phyloP scores from a whole-genome alignment of 331 rosid genomes.

The Acacia concinna region DNA sequence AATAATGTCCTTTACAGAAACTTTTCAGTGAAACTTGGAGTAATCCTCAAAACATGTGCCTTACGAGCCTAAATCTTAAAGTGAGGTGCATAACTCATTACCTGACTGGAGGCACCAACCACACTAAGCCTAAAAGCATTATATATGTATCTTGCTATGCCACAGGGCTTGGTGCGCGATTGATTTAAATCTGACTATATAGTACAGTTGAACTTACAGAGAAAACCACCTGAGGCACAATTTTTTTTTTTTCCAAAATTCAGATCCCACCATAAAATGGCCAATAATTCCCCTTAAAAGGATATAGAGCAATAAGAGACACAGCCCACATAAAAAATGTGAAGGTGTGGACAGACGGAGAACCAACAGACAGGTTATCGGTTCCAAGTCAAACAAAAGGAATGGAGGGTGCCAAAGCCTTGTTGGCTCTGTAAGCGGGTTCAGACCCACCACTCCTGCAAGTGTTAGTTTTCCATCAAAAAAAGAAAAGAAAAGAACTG shows the following conservation, averaged over 20 bases:
- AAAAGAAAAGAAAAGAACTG: neutral
- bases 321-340: neutral
- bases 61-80: neutral
- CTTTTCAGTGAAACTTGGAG: neutral
- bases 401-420: neutral
- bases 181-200: neutral
- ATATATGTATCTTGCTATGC: neutral
- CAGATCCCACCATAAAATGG: neutral
- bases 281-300: neutral
- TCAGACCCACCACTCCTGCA: neutral
- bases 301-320: neutral
- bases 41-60: neutral
- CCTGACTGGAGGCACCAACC: neutral
- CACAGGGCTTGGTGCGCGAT: neutral
- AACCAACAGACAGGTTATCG: neutral
- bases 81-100: neutral
- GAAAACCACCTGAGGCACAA: neutral
- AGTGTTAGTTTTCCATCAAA: neutral
- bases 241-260: too few relatives aligned
- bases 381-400: constrained; percentile 4
- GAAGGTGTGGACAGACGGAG: constrained; percentile 8
- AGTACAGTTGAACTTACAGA: neutral
- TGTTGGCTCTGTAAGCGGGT: neutral
- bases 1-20: neutral
- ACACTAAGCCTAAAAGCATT: neutral